Percentiles rank a stretch among this genome's conserved stretches.
Evolutionary conservation across 1,284 basidiomycete genomes (phyloP).

Genomic region (Rhodotorula sp.): DNA sequence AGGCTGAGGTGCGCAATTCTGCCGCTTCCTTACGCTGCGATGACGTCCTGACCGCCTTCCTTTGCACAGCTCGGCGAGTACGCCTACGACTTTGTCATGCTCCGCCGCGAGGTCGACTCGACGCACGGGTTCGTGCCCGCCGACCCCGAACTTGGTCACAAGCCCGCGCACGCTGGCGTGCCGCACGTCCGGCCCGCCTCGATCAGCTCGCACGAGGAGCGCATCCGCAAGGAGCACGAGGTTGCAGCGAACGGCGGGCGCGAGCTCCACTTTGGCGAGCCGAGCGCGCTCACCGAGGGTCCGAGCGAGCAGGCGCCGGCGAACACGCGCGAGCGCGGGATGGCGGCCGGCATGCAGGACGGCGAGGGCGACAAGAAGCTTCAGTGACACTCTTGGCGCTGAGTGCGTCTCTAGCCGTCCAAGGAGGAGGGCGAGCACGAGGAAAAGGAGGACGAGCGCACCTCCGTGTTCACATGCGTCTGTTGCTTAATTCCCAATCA

Average conservation of each 20-base stretch:
- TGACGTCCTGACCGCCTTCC: neutral
- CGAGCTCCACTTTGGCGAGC: neutral
- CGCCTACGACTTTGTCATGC: constrained; percentile 25
- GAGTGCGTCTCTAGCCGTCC: too few species aligned
- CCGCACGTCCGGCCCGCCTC: constrained; percentile 27
- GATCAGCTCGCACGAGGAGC: constrained; percentile 14
- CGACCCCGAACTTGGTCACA: neutral
- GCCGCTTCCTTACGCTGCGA: constrained; percentile 53
- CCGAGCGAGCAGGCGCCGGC: constrained; percentile 7
- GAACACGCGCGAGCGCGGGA: neutral
- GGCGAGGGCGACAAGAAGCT: neutral
- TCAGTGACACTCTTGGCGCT: neutral
- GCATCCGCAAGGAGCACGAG: constrained; percentile 9
- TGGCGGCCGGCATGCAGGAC: neutral
- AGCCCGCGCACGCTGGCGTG: neutral
- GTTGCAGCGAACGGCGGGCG: neutral
- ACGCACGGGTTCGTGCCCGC: constrained; percentile 5
- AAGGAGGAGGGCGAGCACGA: too few species aligned
- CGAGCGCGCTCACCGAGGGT: neutral
- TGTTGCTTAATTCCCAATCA: too few species aligned
- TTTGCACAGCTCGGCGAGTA: constrained; percentile 21
- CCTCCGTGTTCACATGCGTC: too few species aligned
- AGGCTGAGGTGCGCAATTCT: constrained; percentile 66
- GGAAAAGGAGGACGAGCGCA: too few species aligned
- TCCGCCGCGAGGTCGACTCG: constrained; percentile 34